Evolutionary conservation across 805 yeast genomes (phyloP), one percentile per base, ranked within the genome.

Genomic region (Metschnikowia baotianmanensis): DNA sequence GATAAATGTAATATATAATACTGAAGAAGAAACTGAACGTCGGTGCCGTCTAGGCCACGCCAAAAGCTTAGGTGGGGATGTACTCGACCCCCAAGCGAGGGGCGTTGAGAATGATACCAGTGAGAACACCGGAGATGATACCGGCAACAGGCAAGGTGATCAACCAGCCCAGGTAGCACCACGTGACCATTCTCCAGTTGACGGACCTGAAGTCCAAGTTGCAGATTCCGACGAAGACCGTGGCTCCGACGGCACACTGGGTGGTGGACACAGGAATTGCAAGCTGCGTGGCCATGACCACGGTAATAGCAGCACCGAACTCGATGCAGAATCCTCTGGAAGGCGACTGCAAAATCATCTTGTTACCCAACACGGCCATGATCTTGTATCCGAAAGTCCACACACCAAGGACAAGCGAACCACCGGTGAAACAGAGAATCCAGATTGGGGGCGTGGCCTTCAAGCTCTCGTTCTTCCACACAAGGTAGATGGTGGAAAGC

Each of bases 211-310:
- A 48, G 55, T 80, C 85, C 52, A 66, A 67, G 70, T 83, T 84
- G 65, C 87, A 82, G 45, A 83, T 66, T 40, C 89, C 91, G 49
- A 84, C 86, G 54, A 76, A 78, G 6, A 83, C 86, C 28, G 86
- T 81, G 44, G 87, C 86, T 45, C 91, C 91, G 42, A 80, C 83
- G 11, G 88, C 86, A 58, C 80, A 76, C 62, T 83, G 90, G 4
- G 91, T 84, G 21, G 91, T 84, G 6, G 89, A 82, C 23, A 83
- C 77, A 33, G 91, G 91, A 48, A 83, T 78, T 5, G 73, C 67
- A 47, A 83, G 70, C 59, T 81, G 83, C 5, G 91, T 78, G 22
- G 91, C 90, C 78, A 84, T 75, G 32, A 82, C 81, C 8, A 81
- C 77, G 6, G 91, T 83, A 38, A 82, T 63, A 29, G 90, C 90